These are phyloP conservation scores for Boletus pseudo-olivaceus DNA, from an alignment of 768 basidiomycete species.

Conservation along the genomic window DNA sequence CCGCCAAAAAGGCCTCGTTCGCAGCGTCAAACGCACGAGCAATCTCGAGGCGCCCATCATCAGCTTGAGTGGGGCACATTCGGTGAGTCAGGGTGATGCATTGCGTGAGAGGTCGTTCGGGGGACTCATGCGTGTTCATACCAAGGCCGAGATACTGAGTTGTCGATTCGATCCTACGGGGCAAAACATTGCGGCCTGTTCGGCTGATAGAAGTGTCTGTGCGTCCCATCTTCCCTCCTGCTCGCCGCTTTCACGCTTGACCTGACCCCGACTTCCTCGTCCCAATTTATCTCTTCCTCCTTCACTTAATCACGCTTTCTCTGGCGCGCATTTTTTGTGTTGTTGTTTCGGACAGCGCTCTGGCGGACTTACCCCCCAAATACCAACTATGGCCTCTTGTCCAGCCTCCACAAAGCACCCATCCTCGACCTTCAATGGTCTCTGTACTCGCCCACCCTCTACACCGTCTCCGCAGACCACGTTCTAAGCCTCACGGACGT, in stretches of 20 bases:
- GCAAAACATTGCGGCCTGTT: slow-evolving; percentile 90
- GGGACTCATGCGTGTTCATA: neutral
- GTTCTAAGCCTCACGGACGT: slow-evolving; percentile 73
- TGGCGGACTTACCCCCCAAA: slow-evolving; percentile 93
- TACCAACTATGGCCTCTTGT: slow-evolving; percentile 85
- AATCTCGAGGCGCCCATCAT: slow-evolving; percentile 92
- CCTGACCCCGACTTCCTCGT: neutral
- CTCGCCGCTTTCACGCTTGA: slow-evolving; percentile 1
- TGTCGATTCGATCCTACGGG: slow-evolving; percentile 94
- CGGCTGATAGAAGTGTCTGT: slow-evolving; percentile 89
- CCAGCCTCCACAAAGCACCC: slow-evolving; percentile 82
- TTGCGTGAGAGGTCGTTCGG: neutral
- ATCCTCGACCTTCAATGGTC: slow-evolving; percentile 94
- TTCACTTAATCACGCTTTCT: neutral
- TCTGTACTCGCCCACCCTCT: slow-evolving; percentile 64
- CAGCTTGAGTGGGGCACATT: slow-evolving; percentile 82
- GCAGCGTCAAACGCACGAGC: slow-evolving; percentile 89
- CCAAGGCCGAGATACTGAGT: slow-evolving; percentile 79
- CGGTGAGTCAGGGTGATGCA: slow-evolving; percentile 46
- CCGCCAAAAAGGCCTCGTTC: slow-evolving; percentile 72
- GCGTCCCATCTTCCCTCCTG: slow-evolving; percentile 32
- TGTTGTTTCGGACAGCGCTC: slow-evolving; percentile 47
- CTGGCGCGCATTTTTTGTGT: neutral
- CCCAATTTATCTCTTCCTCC: neutral
- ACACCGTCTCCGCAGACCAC: slow-evolving; percentile 90